A percentile compares a stretch with the other conserved stretches of the same genome.
Conservation (phyloP, 2,329 filamentous ascomycete species). For the Myriosclerotinia duriaeana region DNA sequence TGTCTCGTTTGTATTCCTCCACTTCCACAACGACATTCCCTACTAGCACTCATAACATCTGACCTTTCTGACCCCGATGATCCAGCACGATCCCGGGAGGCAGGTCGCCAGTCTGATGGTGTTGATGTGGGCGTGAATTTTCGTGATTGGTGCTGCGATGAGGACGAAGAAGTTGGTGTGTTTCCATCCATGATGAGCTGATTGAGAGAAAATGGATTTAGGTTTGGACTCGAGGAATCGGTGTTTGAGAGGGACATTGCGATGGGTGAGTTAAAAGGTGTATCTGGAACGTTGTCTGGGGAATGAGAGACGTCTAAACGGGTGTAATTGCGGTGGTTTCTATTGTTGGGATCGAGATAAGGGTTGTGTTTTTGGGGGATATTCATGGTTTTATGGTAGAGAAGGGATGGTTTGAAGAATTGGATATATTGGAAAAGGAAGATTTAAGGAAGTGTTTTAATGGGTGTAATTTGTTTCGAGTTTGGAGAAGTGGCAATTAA, state of each 20-base stretch:
- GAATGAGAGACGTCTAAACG: constrained; percentile 12
- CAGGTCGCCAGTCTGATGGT: constrained; percentile 9
- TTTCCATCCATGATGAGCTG: constrained; percentile 21
- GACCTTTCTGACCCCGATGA: not conserved
- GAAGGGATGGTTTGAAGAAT: not conserved
- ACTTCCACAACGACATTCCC: not conserved
- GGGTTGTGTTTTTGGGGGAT: constrained; percentile 14
- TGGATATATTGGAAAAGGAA: not conserved
- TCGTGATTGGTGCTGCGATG: constrained; percentile 1
- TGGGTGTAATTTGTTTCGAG: not conserved
- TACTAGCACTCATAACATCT: not conserved
- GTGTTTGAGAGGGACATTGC: constrained; percentile 8
- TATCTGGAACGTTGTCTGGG: constrained; percentile 20
- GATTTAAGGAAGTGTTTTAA: not conserved
- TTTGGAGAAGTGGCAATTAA: not conserved
- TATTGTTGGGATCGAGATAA: constrained; percentile 19
- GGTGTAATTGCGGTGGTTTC: constrained; percentile 12
- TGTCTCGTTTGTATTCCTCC: not conserved
- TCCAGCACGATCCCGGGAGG: constrained; percentile 7
- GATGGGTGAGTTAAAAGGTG: constrained; percentile 20
- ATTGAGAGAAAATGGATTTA: constrained; percentile 12
- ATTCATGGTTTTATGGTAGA: constrained; percentile 6
- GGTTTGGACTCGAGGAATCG: not conserved
- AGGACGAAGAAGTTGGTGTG: not conserved
- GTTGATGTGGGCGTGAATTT: constrained; percentile 4